These are phyloP conservation scores for Xylariaceae sp. DNA, from an alignment of 2,329 filamentous ascomycete species.

Conservation along the genomic window DNA sequence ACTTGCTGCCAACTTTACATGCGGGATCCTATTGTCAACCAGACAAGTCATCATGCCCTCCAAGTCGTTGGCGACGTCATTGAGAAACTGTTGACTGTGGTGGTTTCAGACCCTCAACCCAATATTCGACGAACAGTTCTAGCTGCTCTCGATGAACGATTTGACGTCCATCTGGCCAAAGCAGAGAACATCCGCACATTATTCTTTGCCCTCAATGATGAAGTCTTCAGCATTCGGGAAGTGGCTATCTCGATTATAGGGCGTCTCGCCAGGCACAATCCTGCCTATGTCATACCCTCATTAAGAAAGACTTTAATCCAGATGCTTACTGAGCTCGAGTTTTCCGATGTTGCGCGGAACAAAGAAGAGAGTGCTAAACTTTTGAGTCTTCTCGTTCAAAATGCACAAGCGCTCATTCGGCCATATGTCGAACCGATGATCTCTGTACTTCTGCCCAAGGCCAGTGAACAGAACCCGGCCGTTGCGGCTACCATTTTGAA, in stretches of 20 bases:
- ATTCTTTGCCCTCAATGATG: conserved; percentile 93
- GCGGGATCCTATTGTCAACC: conserved; percentile 93
- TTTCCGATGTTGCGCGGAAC: conserved; percentile 87
- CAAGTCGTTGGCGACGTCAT: conserved; percentile 98
- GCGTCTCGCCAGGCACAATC: conserved; percentile 83
- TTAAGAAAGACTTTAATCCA: conserved; percentile 93
- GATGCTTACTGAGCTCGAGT: conserved; percentile 91
- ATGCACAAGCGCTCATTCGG: conserved; percentile 88
- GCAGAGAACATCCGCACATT: conserved; percentile 95
- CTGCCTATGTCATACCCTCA: conserved; percentile 95
- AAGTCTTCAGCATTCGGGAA: conserved; percentile 87
- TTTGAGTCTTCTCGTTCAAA: conserved; percentile 86
- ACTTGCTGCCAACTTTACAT: conserved; percentile 98
- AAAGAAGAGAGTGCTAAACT: conserved; percentile 96
- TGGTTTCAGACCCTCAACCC: conserved; percentile 85
- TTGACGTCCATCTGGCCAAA: conserved; percentile 94
- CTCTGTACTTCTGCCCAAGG: conserved; percentile 87
- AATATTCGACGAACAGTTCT: conserved; percentile 87
- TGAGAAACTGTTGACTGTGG: conserved; percentile 90
- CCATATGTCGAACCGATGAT: conserved; percentile 98
- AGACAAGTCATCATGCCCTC: conserved; percentile 94
- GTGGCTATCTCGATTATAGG: conserved; percentile 96
- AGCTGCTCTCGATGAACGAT: conserved; percentile 83
- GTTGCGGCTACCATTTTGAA: conserved; percentile 94
- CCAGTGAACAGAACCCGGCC: conserved; percentile 75